Evolutionary conservation across 345 rosid genomes (phyloP).

Genomic region (Punica granatum): DNA sequence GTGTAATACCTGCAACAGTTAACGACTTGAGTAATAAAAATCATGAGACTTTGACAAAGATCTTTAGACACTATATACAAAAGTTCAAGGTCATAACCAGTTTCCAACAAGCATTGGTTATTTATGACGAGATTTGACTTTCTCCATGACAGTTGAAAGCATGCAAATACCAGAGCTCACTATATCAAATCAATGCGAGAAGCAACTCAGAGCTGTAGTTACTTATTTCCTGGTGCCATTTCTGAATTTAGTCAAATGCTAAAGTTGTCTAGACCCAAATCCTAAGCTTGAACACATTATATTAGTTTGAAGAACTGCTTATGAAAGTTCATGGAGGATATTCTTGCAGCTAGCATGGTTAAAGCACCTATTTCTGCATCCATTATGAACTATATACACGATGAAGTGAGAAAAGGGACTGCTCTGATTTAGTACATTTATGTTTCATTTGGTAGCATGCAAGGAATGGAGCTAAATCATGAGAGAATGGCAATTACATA

Average conservation of each 20-base stretch:
- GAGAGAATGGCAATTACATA: too few species aligned
- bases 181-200: background rate
- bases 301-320: background rate
- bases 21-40: background rate
- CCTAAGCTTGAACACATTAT: background rate
- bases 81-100: background rate
- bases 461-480: too few species aligned
- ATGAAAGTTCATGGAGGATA: background rate
- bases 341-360: background rate
- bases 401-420: background rate
- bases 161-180: background rate
- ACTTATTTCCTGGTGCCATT: background rate
- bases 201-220: background rate
- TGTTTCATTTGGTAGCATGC: too few species aligned
- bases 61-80: background rate
- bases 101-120: background rate
- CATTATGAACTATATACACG: background rate
- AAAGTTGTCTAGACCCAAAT: background rate
- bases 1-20: background rate
- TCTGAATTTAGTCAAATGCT: background rate
- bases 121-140: background rate
- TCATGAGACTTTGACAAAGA: background rate
- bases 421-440: background rate
- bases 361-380: background rate
- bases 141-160: background rate